A percentile compares a stretch with the other conserved stretches of the same genome.
phyloP scores from a whole-genome alignment of 2,329 filamentous ascomycete genomes.

The Ceratocystis variospora region DNA sequence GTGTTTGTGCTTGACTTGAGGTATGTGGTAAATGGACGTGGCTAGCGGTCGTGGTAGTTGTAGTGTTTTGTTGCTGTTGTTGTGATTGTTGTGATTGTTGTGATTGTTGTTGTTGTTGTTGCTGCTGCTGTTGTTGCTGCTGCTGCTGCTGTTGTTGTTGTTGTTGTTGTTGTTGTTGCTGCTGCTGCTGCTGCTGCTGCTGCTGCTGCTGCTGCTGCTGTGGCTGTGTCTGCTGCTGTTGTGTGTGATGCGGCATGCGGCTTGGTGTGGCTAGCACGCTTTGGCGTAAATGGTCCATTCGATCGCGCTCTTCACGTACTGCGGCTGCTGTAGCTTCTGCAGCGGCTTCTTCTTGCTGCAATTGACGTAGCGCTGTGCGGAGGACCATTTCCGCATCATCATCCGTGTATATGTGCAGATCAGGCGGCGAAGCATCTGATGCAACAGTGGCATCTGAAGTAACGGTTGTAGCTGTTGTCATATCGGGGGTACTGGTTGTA shows the following conservation, averaged over 20 bases:
- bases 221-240: slow-evolving; percentile 3
- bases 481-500: slow-evolving; percentile 9
- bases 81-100: background rate
- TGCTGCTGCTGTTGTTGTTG: background rate
- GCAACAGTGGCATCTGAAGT: slow-evolving; percentile 14
- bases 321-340: slow-evolving; percentile 44
- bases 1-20: background rate
- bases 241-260: slow-evolving; percentile 19
- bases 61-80: background rate
- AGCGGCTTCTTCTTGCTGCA: slow-evolving; percentile 46
- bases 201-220: background rate
- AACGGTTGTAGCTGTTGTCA: slow-evolving; percentile 7
- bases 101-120: background rate
- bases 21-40: background rate
- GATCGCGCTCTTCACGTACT: slow-evolving; percentile 39
- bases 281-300: slow-evolving; percentile 30
- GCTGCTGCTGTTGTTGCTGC: background rate
- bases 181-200: background rate
- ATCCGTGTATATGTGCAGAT: slow-evolving; percentile 30
- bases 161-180: background rate
- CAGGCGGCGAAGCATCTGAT: slow-evolving; percentile 23
- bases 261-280: slow-evolving; percentile 16
- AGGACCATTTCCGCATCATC: slow-evolving; percentile 46
- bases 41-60: background rate
- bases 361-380: slow-evolving; percentile 44